Conservation (phyloP, 345 rosid genomes). For the Streptanthus diversifolius region DNA sequence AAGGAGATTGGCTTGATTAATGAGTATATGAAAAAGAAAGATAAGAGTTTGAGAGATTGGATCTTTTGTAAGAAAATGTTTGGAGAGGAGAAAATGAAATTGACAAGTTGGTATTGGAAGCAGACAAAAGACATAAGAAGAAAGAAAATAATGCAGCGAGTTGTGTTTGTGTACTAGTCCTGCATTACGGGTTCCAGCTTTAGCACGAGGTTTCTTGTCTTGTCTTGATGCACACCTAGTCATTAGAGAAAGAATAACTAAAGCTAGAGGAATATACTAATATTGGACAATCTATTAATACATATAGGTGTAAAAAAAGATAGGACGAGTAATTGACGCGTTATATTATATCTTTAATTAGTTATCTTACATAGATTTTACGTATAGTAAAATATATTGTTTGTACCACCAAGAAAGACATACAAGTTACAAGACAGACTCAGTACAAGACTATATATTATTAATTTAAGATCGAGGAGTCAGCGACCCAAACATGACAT, state of each 20-base stretch:
- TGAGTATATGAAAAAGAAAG: neutral
- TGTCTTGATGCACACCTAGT: slow-evolving; percentile 21
- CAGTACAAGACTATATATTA: neutral
- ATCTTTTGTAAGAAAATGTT: slow-evolving; percentile 26
- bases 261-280: neutral
- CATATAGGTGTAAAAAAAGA: too few species aligned
- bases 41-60: slow-evolving; percentile 2
- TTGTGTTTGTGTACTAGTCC: slow-evolving; percentile 30
- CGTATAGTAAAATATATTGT: neutral
- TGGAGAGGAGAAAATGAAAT: slow-evolving; percentile 22
- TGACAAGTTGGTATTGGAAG: slow-evolving; percentile 30
- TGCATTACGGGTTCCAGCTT: slow-evolving; percentile 20
- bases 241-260: neutral
- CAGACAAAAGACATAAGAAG: slow-evolving; percentile 21
- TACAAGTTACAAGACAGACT: neutral
- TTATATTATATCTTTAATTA: neutral
- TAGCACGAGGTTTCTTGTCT: neutral
- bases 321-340: neutral
- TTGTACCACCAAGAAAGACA: neutral
- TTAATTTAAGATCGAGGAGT: neutral
- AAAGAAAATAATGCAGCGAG: slow-evolving; percentile 23
- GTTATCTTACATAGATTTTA: neutral
- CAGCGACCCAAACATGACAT: neutral
- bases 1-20: neutral
- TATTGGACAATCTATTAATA: neutral